A percentile compares a stretch with the other conserved stretches of the same genome.
Conservation (phyloP, 495 filamentous ascomycete genomes). For the Aspergillus heteromorphus region DNA sequence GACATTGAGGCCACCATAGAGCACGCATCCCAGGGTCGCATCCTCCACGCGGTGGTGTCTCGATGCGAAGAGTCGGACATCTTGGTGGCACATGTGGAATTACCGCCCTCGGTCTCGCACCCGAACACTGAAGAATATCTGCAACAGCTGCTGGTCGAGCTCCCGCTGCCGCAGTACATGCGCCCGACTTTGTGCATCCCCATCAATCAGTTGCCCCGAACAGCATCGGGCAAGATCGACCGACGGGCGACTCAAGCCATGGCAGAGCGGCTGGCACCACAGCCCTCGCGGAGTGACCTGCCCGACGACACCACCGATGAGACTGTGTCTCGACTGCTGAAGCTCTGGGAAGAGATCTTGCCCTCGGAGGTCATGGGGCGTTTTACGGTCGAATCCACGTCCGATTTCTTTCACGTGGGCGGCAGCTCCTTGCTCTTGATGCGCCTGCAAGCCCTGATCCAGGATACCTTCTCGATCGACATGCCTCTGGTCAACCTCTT, state of each 20-base stretch:
- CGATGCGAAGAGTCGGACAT: background rate
- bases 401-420: slow-evolving; percentile 25
- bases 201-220: slow-evolving; percentile 35
- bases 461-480: slow-evolving; percentile 2
- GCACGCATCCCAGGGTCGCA: slow-evolving; percentile 9
- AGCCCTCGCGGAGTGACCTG: no score
- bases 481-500: background rate
- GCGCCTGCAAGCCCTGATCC: slow-evolving; percentile 15
- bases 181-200: slow-evolving; percentile 33
- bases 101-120: background rate
- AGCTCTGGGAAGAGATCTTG: slow-evolving; percentile 4
- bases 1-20: slow-evolving; percentile 39
- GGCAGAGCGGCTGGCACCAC: no score
- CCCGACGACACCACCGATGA: no score
- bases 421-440: slow-evolving; percentile 25
- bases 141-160: background rate
- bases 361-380: background rate
- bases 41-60: slow-evolving; percentile 28
- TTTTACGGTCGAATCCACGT: background rate
- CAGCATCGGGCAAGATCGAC: slow-evolving; percentile 38
- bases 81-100: slow-evolving; percentile 31
- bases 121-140: background rate
- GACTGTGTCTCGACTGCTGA: no score
- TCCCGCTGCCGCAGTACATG: slow-evolving; percentile 45
- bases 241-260: no score